These are phyloP conservation scores for Synchytrium microbalum DNA, from an alignment of 371 early-diverging fungal genomes.

Conservation along the genomic window DNA sequence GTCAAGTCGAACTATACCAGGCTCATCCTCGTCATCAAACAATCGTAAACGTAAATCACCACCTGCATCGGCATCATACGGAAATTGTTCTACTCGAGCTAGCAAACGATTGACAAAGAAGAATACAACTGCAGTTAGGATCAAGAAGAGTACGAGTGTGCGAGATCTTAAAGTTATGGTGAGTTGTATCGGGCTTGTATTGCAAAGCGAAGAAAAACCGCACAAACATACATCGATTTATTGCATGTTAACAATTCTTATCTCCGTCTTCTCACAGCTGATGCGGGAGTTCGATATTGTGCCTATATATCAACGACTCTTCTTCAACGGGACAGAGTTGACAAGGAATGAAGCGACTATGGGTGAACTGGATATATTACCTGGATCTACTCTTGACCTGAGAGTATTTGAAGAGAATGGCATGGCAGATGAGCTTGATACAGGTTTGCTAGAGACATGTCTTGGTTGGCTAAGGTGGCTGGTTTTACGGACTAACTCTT, in stretches of 20 bases:
- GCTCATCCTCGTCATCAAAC: neutral
- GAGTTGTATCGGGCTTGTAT: neutral
- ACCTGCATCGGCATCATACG: neutral
- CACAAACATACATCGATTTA: too few species aligned
- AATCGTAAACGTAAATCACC: neutral
- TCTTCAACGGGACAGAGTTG: neutral
- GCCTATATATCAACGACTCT: slow-evolving; percentile 7
- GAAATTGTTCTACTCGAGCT: too few species aligned
- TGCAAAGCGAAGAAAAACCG: too few species aligned
- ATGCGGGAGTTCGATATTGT: neutral
- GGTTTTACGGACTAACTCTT: too few species aligned
- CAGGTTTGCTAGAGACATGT: too few species aligned
- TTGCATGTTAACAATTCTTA: neutral
- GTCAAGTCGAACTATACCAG: too few species aligned
- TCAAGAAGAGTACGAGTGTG: neutral
- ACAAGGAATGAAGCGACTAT: slow-evolving; percentile 5
- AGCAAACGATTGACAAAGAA: neutral
- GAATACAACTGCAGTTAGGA: neutral
- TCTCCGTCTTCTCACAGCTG: neutral
- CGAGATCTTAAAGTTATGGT: slow-evolving; percentile 2
- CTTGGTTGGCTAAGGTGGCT: too few species aligned
- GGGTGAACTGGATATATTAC: slow-evolving; percentile 3
- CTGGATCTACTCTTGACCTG: slow-evolving; percentile 5
- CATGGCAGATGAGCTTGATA: neutral
- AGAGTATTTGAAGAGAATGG: slow-evolving; percentile 12